Evolutionary conservation across 139 green algal species (phyloP).

Genomic region (Picochlorum sp.): DNA sequence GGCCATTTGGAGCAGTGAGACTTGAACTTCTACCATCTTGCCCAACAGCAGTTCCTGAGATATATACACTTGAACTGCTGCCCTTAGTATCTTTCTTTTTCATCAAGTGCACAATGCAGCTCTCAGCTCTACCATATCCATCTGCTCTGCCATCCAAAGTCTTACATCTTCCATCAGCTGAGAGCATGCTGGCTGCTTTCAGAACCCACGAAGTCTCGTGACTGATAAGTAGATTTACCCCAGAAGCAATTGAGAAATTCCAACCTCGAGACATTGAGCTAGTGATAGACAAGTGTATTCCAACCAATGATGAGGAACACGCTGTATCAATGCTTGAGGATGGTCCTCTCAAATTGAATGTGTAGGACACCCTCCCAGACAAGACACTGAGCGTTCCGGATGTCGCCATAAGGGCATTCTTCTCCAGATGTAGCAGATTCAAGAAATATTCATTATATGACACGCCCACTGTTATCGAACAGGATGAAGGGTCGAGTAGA

Average conservation of each 20-base stretch:
- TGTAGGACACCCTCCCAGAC: slow-evolving; percentile 71
- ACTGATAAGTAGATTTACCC: slow-evolving; percentile 44
- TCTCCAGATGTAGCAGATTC: not conserved
- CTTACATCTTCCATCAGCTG: slow-evolving; percentile 69
- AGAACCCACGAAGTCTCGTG: slow-evolving; percentile 33
- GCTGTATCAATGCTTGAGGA: slow-evolving; percentile 57
- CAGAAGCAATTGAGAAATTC: slow-evolving; percentile 7
- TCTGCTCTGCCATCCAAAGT: slow-evolving; percentile 66
- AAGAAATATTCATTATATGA: slow-evolving; percentile 23
- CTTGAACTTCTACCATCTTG: slow-evolving; percentile 80
- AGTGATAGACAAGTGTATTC: slow-evolving; percentile 43
- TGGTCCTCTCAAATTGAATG: slow-evolving; percentile 59
- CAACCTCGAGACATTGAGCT: slow-evolving; percentile 13
- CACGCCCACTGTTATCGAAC: slow-evolving; percentile 25
- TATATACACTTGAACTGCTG: slow-evolving; percentile 15
- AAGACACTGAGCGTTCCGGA: slow-evolving; percentile 35
- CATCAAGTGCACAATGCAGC: slow-evolving; percentile 26
- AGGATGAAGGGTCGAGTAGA: slow-evolving; percentile 1
- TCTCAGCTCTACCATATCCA: slow-evolving; percentile 67
- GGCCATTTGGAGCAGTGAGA: slow-evolving; percentile 81
- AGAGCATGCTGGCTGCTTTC: slow-evolving; percentile 54
- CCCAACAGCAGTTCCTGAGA: slow-evolving; percentile 63
- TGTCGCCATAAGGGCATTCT: slow-evolving; percentile 28
- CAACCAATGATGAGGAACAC: slow-evolving; percentile 82
- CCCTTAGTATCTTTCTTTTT: not conserved